A percentile compares a stretch with the other conserved stretches of the same genome.
phyloP scores from a whole-genome alignment of 192 early-diverging fungal species.

The Coemansia erecta region DNA sequence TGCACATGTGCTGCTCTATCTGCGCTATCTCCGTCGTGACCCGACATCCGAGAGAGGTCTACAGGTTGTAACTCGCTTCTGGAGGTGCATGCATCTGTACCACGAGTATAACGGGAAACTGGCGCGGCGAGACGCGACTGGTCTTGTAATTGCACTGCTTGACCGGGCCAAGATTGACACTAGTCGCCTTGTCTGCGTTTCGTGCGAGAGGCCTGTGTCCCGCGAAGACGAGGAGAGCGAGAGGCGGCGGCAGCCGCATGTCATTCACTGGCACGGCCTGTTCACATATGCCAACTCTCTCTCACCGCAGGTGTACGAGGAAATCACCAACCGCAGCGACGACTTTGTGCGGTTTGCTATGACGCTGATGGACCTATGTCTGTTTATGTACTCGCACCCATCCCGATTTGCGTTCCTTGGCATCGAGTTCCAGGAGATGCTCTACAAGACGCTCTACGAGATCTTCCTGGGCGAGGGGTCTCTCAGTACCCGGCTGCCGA shows the following conservation, averaged over 20 bases:
- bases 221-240: conserved; percentile 32
- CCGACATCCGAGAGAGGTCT: conserved; percentile 28
- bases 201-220: conserved; percentile 41
- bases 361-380: conserved; percentile 49
- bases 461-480: conserved; percentile 43
- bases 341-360: conserved; percentile 47
- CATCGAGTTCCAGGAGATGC: conserved; percentile 39
- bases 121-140: conserved; percentile 33
- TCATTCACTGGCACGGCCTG: conserved; percentile 43
- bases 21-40: conserved; percentile 42
- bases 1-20: conserved; percentile 42
- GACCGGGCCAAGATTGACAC: conserved; percentile 42
- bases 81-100: conserved; percentile 52
- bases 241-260: conserved; percentile 32
- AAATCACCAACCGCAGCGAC: conserved; percentile 35
- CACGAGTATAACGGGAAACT: conserved; percentile 29
- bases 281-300: conserved; percentile 44
- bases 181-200: conserved; percentile 45
- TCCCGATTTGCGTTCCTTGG: conserved; percentile 48
- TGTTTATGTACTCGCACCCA: conserved; percentile 54
- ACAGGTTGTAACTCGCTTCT: conserved; percentile 49
- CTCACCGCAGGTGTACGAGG: conserved; percentile 50
- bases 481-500: conserved; percentile 38
- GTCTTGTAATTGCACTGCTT: conserved; percentile 37
- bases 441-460: conserved; percentile 53